Conservation (phyloP, 192 early-diverging fungal species). For the Phlyctochytrium arcticum region DNA sequence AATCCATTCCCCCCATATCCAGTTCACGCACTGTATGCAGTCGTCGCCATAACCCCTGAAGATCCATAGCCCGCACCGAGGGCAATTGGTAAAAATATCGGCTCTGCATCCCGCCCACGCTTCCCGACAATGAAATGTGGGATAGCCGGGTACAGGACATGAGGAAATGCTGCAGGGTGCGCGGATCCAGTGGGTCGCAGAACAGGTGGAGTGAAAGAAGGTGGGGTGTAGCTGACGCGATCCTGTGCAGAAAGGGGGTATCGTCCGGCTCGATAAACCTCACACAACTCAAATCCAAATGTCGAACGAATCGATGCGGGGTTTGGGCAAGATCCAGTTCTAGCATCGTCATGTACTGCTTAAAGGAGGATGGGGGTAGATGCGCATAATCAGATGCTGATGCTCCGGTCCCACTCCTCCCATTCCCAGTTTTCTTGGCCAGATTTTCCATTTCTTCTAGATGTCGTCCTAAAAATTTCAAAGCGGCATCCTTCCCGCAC, state of each 20-base stretch:
- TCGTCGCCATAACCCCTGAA: not conserved
- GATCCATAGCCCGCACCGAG: constrained; percentile 6
- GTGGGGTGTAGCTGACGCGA: not conserved
- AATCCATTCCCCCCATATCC: constrained; percentile 5
- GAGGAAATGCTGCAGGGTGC: constrained; percentile 6
- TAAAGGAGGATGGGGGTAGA: no score
- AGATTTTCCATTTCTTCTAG: no score
- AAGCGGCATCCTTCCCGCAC: not conserved
- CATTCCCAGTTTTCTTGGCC: no score
- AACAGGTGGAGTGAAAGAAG: constrained; percentile 8
- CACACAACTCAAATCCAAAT: not conserved
- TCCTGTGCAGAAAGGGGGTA: not conserved
- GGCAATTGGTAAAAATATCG: constrained; percentile 17
- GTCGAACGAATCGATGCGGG: constrained; percentile 6
- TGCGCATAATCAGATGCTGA: no score
- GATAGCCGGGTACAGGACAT: not conserved
- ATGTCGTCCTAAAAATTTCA: constrained; percentile 6
- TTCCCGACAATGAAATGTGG: constrained; percentile 1
- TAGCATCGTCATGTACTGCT: no score
- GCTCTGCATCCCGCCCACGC: not conserved
- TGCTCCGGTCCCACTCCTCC: no score
- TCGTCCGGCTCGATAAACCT: constrained; percentile 14
- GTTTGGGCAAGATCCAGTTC: not conserved
- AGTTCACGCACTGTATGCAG: not conserved
- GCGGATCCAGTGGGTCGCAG: constrained; percentile 19